phyloP scores from a whole-genome alignment of 225 moss, liverwort and hornwort species.

The Sphagnum contortum region DNA sequence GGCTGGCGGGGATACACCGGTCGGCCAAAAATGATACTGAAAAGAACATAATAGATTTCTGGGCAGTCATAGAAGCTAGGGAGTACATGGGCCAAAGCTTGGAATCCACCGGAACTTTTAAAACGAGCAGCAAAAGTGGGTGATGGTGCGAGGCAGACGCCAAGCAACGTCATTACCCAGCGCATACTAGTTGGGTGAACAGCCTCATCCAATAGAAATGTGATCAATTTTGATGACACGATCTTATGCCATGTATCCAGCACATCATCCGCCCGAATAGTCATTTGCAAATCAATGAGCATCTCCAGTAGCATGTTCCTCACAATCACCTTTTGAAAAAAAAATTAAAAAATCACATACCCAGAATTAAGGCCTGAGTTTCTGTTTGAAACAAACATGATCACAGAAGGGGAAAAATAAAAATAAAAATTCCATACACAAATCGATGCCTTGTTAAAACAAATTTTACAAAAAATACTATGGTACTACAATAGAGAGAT shows the following conservation, averaged over 20 bases:
- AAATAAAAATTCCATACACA: too few species aligned
- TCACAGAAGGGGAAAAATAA: too few species aligned
- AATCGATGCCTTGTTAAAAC: too few species aligned
- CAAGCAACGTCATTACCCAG: slow-evolving; percentile 85
- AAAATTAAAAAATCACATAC: too few species aligned
- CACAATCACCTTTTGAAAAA: slow-evolving; percentile 54
- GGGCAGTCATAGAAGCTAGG: slow-evolving; percentile 86
- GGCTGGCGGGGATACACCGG: slow-evolving; percentile 74
- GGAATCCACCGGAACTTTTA: slow-evolving; percentile 78
- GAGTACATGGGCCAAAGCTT: slow-evolving; percentile 74
- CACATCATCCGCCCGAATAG: slow-evolving; percentile 57
- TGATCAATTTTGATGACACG: slow-evolving; percentile 85
- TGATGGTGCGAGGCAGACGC: slow-evolving; percentile 74
- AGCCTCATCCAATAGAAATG: slow-evolving; percentile 83
- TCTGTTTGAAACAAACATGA: too few species aligned
- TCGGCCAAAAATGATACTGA: slow-evolving; percentile 78
- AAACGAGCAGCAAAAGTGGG: slow-evolving; percentile 74
- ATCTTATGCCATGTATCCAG: slow-evolving; percentile 84
- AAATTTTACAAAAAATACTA: too few species aligned
- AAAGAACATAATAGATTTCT: slow-evolving; percentile 75
- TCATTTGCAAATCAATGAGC: slow-evolving; percentile 91
- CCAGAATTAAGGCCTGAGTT: too few species aligned
- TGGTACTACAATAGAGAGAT: too few species aligned
- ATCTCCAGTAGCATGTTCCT: slow-evolving; percentile 86
- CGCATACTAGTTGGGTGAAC: slow-evolving; percentile 80